phyloP scores from a whole-genome alignment of 345 rosid species.

The Chamaenerion angustifolium region DNA sequence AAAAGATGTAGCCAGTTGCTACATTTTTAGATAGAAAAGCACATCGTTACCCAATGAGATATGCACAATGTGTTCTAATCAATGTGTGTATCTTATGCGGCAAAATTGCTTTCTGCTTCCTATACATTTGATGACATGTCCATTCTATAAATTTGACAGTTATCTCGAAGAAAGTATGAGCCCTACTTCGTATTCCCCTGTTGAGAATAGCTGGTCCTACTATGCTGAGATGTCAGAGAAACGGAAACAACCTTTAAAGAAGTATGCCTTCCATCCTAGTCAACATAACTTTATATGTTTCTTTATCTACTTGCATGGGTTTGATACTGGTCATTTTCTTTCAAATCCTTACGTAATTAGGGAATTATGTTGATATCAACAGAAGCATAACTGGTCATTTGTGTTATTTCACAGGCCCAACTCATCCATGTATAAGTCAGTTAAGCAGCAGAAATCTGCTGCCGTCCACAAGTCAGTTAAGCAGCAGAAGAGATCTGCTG shows the following conservation, averaged over 20 bases:
- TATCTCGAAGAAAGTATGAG: conserved; percentile 24
- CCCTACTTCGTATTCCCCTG: conserved; percentile 20
- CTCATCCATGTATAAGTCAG: conserved; percentile 14
- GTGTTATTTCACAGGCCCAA: conserved; percentile 28
- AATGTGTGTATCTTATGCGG: too few relatives aligned
- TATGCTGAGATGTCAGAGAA: conserved; percentile 21
- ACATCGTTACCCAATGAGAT: too few relatives aligned
- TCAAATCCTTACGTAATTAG: neutral
- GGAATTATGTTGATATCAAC: neutral
- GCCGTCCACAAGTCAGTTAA: conserved; percentile 55
- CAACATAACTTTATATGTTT: conserved; percentile 1
- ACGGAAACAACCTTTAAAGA: conserved; percentile 35
- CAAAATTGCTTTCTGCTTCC: too few relatives aligned
- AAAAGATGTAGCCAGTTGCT: too few relatives aligned
- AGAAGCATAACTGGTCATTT: too few relatives aligned
- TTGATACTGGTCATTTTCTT: neutral
- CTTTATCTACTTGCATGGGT: neutral
- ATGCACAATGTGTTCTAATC: too few relatives aligned
- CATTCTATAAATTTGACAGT: conserved; percentile 17
- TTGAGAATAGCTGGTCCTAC: conserved; percentile 16
- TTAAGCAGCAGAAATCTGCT: conserved; percentile 37
- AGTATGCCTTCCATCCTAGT: conserved; percentile 21
- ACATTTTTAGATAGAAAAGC: too few relatives aligned
- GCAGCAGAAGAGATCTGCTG: conserved; percentile 49
- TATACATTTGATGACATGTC: too few relatives aligned